A percentile compares a stretch with the other conserved stretches of the same genome.
Evolutionary conservation across 352 stramenopile species (phyloP).

Genomic region (Phytopythium montanum): DNA sequence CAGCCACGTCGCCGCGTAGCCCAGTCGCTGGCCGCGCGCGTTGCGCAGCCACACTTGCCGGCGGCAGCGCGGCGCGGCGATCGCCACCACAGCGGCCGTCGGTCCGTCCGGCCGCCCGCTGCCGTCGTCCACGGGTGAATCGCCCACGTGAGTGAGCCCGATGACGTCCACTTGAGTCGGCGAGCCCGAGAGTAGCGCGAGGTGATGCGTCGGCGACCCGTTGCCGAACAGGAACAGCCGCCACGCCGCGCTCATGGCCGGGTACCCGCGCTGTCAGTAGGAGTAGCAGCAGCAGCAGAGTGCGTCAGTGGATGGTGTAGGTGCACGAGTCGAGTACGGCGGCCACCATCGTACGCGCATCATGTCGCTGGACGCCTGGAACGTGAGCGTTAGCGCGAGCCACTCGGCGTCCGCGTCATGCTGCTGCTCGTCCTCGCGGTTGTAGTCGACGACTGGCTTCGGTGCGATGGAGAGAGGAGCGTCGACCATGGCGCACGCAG

Average conservation of each 20-base stretch:
- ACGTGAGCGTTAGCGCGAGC: constrained; percentile 31
- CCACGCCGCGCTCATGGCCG: constrained; percentile 70
- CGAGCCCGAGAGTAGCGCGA: constrained; percentile 71
- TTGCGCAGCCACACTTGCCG: constrained; percentile 84
- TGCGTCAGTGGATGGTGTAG: not conserved
- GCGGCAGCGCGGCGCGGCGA: constrained; percentile 52
- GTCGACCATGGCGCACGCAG: no score
- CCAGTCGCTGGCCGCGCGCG: constrained; percentile 56
- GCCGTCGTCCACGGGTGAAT: constrained; percentile 35
- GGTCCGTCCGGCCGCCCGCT: constrained; percentile 22
- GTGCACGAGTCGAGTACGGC: not conserved
- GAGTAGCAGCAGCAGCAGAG: constrained; percentile 1
- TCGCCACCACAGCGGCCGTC: constrained; percentile 16
- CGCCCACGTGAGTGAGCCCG: constrained; percentile 46
- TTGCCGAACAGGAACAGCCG: constrained; percentile 81
- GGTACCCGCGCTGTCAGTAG: constrained; percentile 49
- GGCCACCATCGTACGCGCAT: constrained; percentile 34
- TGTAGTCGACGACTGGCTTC: not conserved
- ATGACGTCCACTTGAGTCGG: constrained; percentile 80
- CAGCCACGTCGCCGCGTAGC: constrained; percentile 82
- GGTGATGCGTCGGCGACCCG: constrained; percentile 75
- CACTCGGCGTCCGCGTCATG: constrained; percentile 17
- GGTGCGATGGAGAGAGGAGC: not conserved
- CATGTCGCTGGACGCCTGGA: constrained; percentile 26
- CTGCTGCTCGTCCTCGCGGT: not conserved